phyloP scores from a whole-genome alignment of 176 grass and related monocot genomes.

The Dactylis glomerata region DNA sequence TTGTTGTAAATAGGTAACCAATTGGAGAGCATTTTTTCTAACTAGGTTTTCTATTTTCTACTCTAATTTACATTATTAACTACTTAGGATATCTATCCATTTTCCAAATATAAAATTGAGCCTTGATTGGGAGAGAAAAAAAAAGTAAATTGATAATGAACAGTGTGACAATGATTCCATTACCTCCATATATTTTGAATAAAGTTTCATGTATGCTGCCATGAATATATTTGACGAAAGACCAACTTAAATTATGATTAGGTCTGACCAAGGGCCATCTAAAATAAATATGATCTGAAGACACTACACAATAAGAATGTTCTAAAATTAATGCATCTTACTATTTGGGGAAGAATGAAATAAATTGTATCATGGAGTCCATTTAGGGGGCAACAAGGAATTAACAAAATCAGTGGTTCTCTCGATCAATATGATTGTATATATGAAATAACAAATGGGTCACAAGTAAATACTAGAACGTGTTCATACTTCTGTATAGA shows the following conservation, averaged over 20 bases:
- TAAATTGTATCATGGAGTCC: neutral
- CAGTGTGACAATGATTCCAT: neutral
- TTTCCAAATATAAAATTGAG: neutral
- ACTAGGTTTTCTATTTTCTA: neutral
- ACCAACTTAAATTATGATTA: neutral
- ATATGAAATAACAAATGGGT: neutral
- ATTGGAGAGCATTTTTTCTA: neutral
- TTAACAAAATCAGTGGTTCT: neutral
- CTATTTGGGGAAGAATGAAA: neutral
- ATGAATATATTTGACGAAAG: neutral
- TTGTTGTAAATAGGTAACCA: neutral
- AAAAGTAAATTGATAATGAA: neutral
- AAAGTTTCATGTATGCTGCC: neutral
- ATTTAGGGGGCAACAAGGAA: neutral
- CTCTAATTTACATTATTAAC: neutral
- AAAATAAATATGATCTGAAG: neutral
- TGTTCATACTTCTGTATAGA: neutral
- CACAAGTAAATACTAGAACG: neutral
- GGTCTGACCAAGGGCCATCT: neutral
- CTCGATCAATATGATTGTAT: neutral
- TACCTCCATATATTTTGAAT: neutral
- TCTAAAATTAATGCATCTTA: neutral
- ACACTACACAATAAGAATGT: neutral
- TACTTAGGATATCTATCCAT: neutral
- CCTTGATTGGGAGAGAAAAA: neutral